These are phyloP conservation scores for Kodamaea plutei DNA, from an alignment of 1,139 yeast genomes.

Conservation along the genomic window DNA sequence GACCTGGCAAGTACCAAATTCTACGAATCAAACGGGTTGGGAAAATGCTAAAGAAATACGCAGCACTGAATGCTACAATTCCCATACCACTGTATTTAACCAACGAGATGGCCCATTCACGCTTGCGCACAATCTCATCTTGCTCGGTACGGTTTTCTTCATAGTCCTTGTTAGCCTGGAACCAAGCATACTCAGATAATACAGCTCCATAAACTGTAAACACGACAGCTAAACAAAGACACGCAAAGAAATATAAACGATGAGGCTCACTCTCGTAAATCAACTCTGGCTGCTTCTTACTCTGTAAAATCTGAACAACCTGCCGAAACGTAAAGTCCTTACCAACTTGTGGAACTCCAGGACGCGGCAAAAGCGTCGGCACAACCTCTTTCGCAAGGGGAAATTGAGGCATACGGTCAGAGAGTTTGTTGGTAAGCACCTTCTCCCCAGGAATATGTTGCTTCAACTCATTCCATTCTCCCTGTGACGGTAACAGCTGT, in stretches of 20 bases:
- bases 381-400: slow-evolving; percentile 64
- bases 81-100: slow-evolving; percentile 33
- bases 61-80: slow-evolving; percentile 36
- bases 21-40: slow-evolving; percentile 73
- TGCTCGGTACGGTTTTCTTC: slow-evolving; percentile 52
- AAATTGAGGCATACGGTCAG: slow-evolving; percentile 55
- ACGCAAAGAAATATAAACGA: slow-evolving; percentile 64
- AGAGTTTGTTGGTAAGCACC: slow-evolving; percentile 42
- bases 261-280: slow-evolving; percentile 85
- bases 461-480: slow-evolving; percentile 44
- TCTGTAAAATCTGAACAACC: slow-evolving; percentile 56
- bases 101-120: slow-evolving; percentile 36
- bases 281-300: slow-evolving; percentile 62
- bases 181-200: slow-evolving; percentile 54
- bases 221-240: slow-evolving; percentile 65
- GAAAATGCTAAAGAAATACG: slow-evolving; percentile 43
- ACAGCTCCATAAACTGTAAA: slow-evolving; percentile 66
- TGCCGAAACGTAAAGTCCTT: slow-evolving; percentile 54
- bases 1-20: slow-evolving; percentile 70
- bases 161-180: slow-evolving; percentile 54
- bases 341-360: slow-evolving; percentile 71
- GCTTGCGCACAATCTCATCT: slow-evolving; percentile 26
- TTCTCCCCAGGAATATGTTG: slow-evolving; percentile 62
- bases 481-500: too few species aligned
- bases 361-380: slow-evolving; percentile 68